Evolutionary conservation across 148 eudicot genomes (phyloP).

Genomic region (Rhododendron ferrugineum): DNA sequence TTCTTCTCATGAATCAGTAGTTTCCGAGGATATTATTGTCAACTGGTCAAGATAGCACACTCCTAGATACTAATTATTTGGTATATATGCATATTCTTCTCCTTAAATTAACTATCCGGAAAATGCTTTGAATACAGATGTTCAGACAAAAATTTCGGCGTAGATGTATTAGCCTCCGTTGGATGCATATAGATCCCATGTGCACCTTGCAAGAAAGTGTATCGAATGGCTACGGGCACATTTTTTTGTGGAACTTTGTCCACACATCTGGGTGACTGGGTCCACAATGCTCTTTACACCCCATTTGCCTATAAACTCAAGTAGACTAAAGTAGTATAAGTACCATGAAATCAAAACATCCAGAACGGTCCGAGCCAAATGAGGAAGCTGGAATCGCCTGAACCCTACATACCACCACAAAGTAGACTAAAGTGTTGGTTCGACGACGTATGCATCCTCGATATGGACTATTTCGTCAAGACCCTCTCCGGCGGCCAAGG

Average conservation of each 20-base stretch:
- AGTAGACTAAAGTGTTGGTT: too few relatives aligned
- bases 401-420: slow-evolving; percentile 20
- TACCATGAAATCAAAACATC: not conserved
- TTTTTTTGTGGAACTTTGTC: not conserved
- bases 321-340: not conserved
- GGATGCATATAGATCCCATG: not conserved
- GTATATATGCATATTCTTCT: not conserved
- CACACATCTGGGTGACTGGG: not conserved
- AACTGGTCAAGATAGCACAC: not conserved
- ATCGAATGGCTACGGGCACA: not conserved
- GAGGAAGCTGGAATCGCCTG: slow-evolving; percentile 14
- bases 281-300: not conserved
- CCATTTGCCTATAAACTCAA: not conserved
- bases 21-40: not conserved
- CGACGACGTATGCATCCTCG: slow-evolving; percentile 48
- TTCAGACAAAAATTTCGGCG: too few relatives aligned
- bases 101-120: not conserved
- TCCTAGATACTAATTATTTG: not conserved
- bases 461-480: slow-evolving; percentile 73
- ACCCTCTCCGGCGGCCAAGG: slow-evolving; percentile 55
- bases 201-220: not conserved
- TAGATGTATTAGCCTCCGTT: not conserved
- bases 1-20: not conserved
- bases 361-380: slow-evolving; percentile 5
- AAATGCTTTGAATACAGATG: not conserved